Conservation (phyloP, 495 filamentous ascomycete genomes). For the Physcia stellaris region DNA sequence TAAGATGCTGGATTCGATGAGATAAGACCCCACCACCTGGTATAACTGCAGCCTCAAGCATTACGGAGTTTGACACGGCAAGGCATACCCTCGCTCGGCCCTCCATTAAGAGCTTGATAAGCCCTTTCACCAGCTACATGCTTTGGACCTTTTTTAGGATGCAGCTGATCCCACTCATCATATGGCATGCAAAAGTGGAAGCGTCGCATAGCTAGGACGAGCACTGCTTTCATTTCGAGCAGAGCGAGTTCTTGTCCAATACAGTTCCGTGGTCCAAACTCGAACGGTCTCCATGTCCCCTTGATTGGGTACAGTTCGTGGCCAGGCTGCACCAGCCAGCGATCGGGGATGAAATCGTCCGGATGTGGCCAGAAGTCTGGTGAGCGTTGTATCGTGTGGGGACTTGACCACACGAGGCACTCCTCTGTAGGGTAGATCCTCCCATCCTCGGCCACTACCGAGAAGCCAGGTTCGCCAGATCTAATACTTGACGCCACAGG, state of each 20-base stretch:
- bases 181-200: conserved; percentile 35
- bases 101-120: conserved; percentile 4
- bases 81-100: not conserved
- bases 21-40: too few species aligned
- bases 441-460: conserved; percentile 5
- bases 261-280: conserved; percentile 36
- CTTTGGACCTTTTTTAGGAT: not conserved
- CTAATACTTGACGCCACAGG: conserved; percentile 11
- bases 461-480: conserved; percentile 3
- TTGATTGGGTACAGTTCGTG: conserved; percentile 18
- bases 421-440: conserved; percentile 10
- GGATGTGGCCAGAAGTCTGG: conserved; percentile 9
- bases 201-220: conserved; percentile 30
- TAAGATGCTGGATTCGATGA: too few species aligned
- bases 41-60: too few species aligned
- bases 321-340: conserved; percentile 7
- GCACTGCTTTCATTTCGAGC: conserved; percentile 30
- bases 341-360: conserved; percentile 17
- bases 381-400: conserved; percentile 7
- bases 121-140: conserved; percentile 8
- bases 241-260: conserved; percentile 40
- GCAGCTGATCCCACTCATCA: conserved; percentile 17
- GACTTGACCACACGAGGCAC: not conserved
- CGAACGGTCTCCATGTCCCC: conserved; percentile 38
- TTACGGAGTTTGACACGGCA: too few species aligned